Evolutionary conservation across 2,329 filamentous ascomycete genomes (phyloP).

Genomic region (Tolypocladium album): DNA sequence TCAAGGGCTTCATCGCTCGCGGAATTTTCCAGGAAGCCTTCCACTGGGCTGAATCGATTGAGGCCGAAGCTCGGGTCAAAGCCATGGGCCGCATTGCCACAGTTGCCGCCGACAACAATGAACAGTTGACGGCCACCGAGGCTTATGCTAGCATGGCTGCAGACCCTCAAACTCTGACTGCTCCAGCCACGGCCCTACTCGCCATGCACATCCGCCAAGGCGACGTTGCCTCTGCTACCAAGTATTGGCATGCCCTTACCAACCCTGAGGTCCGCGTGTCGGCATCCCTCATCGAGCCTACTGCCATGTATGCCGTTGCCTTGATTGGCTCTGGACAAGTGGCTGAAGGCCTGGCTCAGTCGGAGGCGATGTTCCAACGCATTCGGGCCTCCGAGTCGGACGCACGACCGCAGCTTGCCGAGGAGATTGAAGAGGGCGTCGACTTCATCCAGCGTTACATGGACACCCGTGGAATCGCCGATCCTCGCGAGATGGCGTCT

Average conservation of each 20-base stretch:
- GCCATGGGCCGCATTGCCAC: slow-evolving; percentile 66
- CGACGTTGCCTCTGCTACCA: slow-evolving; percentile 64
- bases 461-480: slow-evolving; percentile 40
- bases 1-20: slow-evolving; percentile 64
- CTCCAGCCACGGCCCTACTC: slow-evolving; percentile 68
- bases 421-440: slow-evolving; percentile 80
- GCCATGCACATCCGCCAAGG: slow-evolving; percentile 78
- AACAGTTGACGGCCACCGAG: slow-evolving; percentile 54
- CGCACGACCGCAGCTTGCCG: slow-evolving; percentile 45
- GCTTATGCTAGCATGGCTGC: slow-evolving; percentile 51
- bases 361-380: slow-evolving; percentile 77
- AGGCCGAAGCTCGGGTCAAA: slow-evolving; percentile 43
- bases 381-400: slow-evolving; percentile 54
- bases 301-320: slow-evolving; percentile 82
- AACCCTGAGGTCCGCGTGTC: slow-evolving; percentile 49
- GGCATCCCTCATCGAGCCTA: slow-evolving; percentile 68
- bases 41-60: slow-evolving; percentile 57
- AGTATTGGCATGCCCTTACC: slow-evolving; percentile 70
- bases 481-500: slow-evolving; percentile 43
- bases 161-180: slow-evolving; percentile 36
- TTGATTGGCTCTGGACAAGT: slow-evolving; percentile 78
- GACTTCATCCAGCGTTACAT: slow-evolving; percentile 56
- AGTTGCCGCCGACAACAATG: slow-evolving; percentile 68
- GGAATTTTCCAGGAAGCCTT: slow-evolving; percentile 66
- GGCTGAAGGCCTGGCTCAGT: slow-evolving; percentile 68